Conservation (phyloP, 2,329 filamentous ascomycete species). For the Scytalidium lignicola region DNA sequence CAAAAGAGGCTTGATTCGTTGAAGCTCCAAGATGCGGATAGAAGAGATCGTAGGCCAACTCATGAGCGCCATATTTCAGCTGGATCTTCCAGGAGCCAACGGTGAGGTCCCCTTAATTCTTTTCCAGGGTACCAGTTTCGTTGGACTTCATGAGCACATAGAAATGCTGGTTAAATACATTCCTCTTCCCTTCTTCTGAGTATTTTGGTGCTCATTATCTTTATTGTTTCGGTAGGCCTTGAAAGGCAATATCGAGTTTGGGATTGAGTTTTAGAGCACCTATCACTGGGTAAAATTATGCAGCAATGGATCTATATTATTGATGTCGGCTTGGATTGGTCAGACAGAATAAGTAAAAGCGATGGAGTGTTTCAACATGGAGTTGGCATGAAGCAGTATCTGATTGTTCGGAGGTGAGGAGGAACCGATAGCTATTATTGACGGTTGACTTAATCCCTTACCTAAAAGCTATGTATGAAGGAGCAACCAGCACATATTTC, state of each 20-base stretch:
- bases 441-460: neutral
- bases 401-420: neutral
- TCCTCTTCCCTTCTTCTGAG: neutral
- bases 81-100: constrained; percentile 35
- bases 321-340: neutral
- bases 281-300: neutral
- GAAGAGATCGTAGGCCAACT: constrained; percentile 45
- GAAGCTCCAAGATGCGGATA: constrained; percentile 79
- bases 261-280: neutral
- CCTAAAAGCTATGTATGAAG: neutral
- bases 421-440: neutral
- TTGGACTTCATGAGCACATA: neutral
- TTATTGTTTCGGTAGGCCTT: neutral
- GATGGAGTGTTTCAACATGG: neutral
- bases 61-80: constrained; percentile 59
- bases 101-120: constrained; percentile 17
- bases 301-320: neutral
- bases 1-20: constrained; percentile 84
- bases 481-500: neutral
- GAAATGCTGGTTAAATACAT: neutral
- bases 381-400: neutral
- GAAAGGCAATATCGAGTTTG: neutral
- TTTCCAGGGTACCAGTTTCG: neutral
- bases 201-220: neutral
- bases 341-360: neutral